Conservation (phyloP, 2,329 filamentous ascomycete species). For the Diaporthe australafricana region DNA sequence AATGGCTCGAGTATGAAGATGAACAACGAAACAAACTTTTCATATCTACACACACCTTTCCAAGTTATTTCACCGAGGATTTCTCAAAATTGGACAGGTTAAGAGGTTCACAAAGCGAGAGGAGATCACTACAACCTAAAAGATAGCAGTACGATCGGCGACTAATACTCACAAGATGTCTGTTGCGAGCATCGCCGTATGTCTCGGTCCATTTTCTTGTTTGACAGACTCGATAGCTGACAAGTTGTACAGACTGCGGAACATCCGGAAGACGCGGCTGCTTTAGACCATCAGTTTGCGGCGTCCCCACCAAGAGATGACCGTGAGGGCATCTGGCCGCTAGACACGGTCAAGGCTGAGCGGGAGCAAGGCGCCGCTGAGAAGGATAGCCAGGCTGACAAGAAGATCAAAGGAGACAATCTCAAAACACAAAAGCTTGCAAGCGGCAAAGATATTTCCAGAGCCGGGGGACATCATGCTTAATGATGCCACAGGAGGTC, state of each 20-base stretch:
- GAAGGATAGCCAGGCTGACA: neutral
- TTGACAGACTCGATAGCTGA: neutral
- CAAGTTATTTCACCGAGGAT: no score
- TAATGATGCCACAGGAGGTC: neutral
- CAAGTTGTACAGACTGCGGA: neutral
- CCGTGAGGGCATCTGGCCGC: neutral
- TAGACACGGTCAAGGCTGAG: neutral
- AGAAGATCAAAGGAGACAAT: accelerated
- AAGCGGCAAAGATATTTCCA: no score
- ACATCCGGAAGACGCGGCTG: neutral
- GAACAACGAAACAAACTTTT: neutral
- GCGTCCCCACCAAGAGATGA: neutral
- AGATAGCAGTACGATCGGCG: no score
- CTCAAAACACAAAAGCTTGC: neutral
- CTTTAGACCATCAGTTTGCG: neutral
- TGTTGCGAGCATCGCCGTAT: neutral
- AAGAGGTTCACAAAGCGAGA: neutral
- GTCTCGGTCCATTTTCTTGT: neutral
- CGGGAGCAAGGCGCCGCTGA: neutral
- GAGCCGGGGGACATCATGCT: neutral
- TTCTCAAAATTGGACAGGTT: neutral
- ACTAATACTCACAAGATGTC: neutral
- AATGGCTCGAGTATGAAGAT: neutral
- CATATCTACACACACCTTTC: no score
- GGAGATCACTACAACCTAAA: neutral